phyloP scores from a whole-genome alignment of 2,329 filamentous ascomycete genomes.

The Arthroderma sp. region DNA sequence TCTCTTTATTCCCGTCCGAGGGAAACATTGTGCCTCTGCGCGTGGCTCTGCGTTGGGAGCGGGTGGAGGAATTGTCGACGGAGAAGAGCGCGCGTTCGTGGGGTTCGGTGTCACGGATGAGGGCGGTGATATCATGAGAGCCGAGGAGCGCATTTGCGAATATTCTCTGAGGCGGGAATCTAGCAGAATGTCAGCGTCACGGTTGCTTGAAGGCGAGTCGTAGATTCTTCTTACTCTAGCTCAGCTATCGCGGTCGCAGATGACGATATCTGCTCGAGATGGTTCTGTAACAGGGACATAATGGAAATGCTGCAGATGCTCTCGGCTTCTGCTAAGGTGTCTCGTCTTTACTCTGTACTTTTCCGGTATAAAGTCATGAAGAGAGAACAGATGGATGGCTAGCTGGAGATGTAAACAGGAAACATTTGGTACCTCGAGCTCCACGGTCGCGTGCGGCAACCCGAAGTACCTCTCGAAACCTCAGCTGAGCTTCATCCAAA shows the following conservation, averaged over 20 bases:
- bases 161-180: conserved; percentile 76
- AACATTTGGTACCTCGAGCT: too few species aligned
- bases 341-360: too few species aligned
- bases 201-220: conserved; percentile 6
- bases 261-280: conserved; percentile 63
- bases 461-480: too few species aligned
- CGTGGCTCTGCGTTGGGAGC: conserved; percentile 32
- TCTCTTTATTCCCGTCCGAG: conserved; percentile 24
- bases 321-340: background rate
- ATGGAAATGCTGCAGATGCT: background rate
- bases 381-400: too few species aligned
- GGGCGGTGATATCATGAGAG: conserved; percentile 77
- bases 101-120: conserved; percentile 88
- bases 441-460: too few species aligned
- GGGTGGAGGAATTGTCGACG: conserved; percentile 53
- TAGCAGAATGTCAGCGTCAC: background rate
- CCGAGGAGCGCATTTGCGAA: conserved; percentile 89
- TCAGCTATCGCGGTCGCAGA: conserved; percentile 65
- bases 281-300: conserved; percentile 57
- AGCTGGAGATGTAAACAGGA: too few species aligned
- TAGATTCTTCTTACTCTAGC: conserved; percentile 49
- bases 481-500: too few species aligned
- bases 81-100: conserved; percentile 95
- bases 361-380: too few species aligned
- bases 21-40: conserved; percentile 39